Evolutionary conservation across 2,329 filamentous ascomycete genomes (phyloP).

Genomic region (Coniella lustricola): DNA sequence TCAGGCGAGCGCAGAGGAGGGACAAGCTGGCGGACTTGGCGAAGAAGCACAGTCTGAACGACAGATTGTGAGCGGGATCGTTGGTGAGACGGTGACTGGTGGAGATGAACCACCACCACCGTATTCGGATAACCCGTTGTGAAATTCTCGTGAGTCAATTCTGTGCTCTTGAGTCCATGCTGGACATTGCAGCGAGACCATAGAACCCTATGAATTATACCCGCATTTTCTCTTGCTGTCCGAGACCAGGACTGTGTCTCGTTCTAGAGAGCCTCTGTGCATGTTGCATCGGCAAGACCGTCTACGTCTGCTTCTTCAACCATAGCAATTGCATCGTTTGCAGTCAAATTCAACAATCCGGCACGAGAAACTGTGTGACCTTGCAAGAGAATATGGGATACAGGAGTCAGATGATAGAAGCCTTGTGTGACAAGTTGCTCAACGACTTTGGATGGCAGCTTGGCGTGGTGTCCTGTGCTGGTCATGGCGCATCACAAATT

Average conservation of each 20-base stretch:
- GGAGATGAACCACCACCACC: constrained; percentile 28
- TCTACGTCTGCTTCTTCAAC: neutral
- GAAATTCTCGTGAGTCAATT: constrained; percentile 7
- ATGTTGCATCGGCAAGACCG: neutral
- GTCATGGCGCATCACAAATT: neutral
- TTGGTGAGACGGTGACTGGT: constrained; percentile 14
- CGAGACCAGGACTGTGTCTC: neutral
- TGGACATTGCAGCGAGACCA: neutral
- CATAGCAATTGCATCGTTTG: neutral
- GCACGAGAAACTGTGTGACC: constrained; percentile 9
- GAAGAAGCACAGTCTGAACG: constrained; percentile 1
- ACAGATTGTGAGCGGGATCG: constrained; percentile 7
- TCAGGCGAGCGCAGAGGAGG: constrained; percentile 17
- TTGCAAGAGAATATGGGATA: neutral
- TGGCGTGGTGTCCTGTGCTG: neutral
- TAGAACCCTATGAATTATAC: neutral
- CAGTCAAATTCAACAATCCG: neutral
- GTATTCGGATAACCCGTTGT: constrained; percentile 32
- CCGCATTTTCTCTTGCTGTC: neutral
- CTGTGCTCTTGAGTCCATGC: constrained; percentile 16
- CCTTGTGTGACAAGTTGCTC: neutral
- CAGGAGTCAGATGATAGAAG: constrained; percentile 8
- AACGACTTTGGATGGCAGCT: neutral
- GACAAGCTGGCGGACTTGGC: constrained; percentile 7
- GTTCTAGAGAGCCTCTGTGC: neutral